phyloP scores from a whole-genome alignment of 1,284 basidiomycete genomes.

The Hymenochaete sp. region DNA sequence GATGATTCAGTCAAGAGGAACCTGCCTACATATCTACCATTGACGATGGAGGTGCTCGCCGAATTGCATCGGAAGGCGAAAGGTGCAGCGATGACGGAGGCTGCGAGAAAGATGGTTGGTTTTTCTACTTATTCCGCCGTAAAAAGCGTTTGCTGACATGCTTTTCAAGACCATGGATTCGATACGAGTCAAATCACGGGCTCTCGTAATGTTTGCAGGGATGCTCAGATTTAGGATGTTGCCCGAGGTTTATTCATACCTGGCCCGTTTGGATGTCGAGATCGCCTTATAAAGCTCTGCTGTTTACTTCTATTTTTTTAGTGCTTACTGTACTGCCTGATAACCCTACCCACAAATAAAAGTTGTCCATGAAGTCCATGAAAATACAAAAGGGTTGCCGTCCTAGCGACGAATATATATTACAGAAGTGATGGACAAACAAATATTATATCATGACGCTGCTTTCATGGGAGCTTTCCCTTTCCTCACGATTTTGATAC shows the following conservation, averaged over 20 bases:
- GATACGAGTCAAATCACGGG: constrained; percentile 65
- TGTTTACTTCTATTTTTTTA: too few species aligned
- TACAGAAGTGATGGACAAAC: constrained; percentile 6
- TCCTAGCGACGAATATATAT: constrained; percentile 18
- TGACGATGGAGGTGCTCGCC: constrained; percentile 92
- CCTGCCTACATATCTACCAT: constrained; percentile 79
- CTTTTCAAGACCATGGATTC: constrained; percentile 46
- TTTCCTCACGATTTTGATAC: constrained; percentile 70
- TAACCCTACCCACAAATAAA: too few species aligned
- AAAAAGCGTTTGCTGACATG: not conserved
- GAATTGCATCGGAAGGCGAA: constrained; percentile 73
- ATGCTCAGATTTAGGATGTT: constrained; percentile 84
- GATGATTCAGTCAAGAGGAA: constrained; percentile 88
- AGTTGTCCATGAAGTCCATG: too few species aligned
- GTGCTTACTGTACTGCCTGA: too few species aligned
- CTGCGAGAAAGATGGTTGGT: constrained; percentile 63
- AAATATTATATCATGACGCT: not conserved
- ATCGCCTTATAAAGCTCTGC: constrained; percentile 49
- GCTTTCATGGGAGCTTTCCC: constrained; percentile 27
- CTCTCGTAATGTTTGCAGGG: constrained; percentile 82
- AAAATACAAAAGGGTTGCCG: not conserved
- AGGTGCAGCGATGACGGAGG: constrained; percentile 62
- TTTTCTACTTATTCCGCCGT: not conserved
- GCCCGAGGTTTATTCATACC: constrained; percentile 84
- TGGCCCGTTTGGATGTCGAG: constrained; percentile 71